These are phyloP conservation scores for Chaetomium strumarium DNA, from an alignment of 2,329 filamentous ascomycete genomes.

Conservation along the genomic window DNA sequence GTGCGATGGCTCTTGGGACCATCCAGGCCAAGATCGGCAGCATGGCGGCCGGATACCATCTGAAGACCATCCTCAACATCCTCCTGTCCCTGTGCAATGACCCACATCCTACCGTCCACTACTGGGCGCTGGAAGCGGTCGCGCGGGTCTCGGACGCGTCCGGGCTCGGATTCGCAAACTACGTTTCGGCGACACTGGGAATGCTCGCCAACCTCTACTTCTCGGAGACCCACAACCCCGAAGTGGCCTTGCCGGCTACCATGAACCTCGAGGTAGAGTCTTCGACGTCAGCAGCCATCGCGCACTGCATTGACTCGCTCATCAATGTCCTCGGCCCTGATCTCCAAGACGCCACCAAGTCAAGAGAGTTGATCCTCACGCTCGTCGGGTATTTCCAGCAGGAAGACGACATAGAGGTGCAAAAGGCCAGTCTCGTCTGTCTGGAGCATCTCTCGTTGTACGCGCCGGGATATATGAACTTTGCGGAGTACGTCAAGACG, in stretches of 20 bases:
- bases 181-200: constrained; percentile 82
- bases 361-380: constrained; percentile 84
- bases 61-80: constrained; percentile 96
- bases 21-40: constrained; percentile 95
- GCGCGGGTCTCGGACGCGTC: constrained; percentile 85
- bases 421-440: constrained; percentile 73
- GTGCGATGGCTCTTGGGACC: constrained; percentile 84
- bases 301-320: constrained; percentile 85
- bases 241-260: constrained; percentile 70
- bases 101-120: constrained; percentile 90
- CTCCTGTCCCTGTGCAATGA: constrained; percentile 97
- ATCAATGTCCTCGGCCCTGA: constrained; percentile 96
- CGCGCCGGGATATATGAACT: constrained; percentile 80
- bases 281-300: constrained; percentile 74
- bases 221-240: constrained; percentile 83
- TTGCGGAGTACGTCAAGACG: constrained; percentile 73
- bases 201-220: constrained; percentile 93
- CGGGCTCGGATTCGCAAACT: constrained; percentile 84
- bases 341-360: constrained; percentile 84
- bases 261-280: constrained; percentile 88
- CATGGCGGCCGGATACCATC: constrained; percentile 92
- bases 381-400: constrained; percentile 77
- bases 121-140: constrained; percentile 89
- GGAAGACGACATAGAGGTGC: constrained; percentile 63
- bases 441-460: constrained; percentile 90